phyloP scores from a whole-genome alignment of 2,329 filamentous ascomycete species.

The Emmonsiellopsis sp. region DNA sequence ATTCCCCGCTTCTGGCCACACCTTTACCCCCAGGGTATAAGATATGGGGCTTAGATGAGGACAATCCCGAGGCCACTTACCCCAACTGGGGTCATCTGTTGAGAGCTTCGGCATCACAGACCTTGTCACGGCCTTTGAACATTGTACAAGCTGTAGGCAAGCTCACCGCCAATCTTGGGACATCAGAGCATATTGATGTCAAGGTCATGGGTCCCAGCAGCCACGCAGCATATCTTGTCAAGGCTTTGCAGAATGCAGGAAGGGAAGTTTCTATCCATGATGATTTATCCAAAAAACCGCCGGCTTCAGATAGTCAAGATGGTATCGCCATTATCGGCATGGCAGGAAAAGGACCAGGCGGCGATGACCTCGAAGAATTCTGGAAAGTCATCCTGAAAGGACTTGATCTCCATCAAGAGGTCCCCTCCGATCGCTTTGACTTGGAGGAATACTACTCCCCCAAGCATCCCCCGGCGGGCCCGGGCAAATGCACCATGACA shows the following conservation, averaged over 20 bases:
- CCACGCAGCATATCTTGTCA: conserved; percentile 4
- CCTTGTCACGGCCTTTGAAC: conserved; percentile 1
- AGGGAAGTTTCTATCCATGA: conserved; percentile 6
- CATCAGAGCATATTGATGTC: neutral
- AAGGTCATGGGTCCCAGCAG: conserved; percentile 4
- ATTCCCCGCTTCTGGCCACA: neutral
- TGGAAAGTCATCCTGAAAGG: conserved; percentile 22
- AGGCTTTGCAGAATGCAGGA: conserved; percentile 4
- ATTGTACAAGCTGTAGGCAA: conserved; percentile 2
- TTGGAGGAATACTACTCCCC: conserved; percentile 14
- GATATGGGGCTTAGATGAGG: conserved; percentile 3
- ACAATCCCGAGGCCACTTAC: conserved; percentile 2
- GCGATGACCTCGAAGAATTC: conserved; percentile 20
- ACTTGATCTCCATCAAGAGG: conserved; percentile 18
- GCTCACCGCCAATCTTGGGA: conserved; percentile 1
- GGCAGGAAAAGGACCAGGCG: conserved; percentile 16
- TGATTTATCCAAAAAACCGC: neutral
- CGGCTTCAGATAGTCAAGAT: conserved; percentile 1
- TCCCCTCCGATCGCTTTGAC: conserved; percentile 27
- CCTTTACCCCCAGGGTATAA: conserved; percentile 1
- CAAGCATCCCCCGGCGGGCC: conserved; percentile 1
- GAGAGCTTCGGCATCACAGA: conserved; percentile 1
- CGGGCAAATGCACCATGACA: conserved; percentile 13
- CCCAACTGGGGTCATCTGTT: conserved; percentile 6
- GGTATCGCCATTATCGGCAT: conserved; percentile 19